Evolutionary conservation across 129 eudicot species (phyloP), one percentile per base, ranked within the genome.

Genomic region (Erigeron canadensis): DNA sequence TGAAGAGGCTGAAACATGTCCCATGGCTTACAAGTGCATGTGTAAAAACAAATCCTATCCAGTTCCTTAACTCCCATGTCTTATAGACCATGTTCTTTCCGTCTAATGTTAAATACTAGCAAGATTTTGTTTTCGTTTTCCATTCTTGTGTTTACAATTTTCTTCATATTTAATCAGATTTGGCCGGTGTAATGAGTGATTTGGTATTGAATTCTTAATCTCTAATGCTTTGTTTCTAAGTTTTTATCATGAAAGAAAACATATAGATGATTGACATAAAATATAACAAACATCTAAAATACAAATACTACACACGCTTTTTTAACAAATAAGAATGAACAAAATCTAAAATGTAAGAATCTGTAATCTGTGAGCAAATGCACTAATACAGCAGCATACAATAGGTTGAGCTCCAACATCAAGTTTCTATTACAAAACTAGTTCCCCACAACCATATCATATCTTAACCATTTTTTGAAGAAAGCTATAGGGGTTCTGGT

Each of bases 1-100:
- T 72, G 96, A 79, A 73, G 98, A 94, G 75, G 98, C 98, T 7
- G 98, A 94, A 83, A 82, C 98, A 44, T 94, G 98, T 76, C 98
- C 98, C 8, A 85, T 94, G 86, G 88, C 98, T 77, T 94, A 94
- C 58, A 94, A 87, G 72, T 94, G 98, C 81, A 89, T 89, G 96
- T 94, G 96, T 76, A 86, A 81, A 40, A 89, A 89, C 73, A 94
- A 89, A 81, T 94, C 98, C 21, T 94, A 89, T 70, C 98, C 95
- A 39, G 87, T 93, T 34, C 98, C 98, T n/a, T 94, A 66, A 82
- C 5, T 1, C 15, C 38, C 50, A 38, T 6, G 67, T 54, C 13
- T 42, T 67, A 19, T 73, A 42, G 43, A 43, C 22, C 66, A 46
- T 37, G 78, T 63, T 63, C 18, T 75, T 76, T 10, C 37, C 65